Base-by-base conservation (phyloP, 371 early-diverging fungal genomes). In the Saksenaea vasiformis region DNA sequence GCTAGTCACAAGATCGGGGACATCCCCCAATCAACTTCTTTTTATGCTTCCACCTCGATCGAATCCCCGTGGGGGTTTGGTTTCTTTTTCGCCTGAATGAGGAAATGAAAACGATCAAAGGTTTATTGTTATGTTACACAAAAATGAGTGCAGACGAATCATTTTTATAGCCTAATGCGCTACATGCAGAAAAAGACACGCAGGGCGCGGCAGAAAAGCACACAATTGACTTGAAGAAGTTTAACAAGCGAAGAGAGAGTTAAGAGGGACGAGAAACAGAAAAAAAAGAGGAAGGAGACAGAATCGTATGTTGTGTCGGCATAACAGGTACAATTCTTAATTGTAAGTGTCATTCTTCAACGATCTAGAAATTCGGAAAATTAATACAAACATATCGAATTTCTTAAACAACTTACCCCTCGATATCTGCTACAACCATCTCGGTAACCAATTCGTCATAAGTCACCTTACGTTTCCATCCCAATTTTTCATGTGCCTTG, bases 361-460 rank as follows among this genome's bases (percentile, higher is more conserved):
- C 10, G 59, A 59, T 9, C 51, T 47, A 22, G 24, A 26, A 47
- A 47, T n/a, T 47, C n/a, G 11, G 9, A 22, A 47, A 47, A 22
- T 19, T 31, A 19, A 5, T 22, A 24, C n/a, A 10, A 47, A 2
- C 17, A 24, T 22, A 4, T 22, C 19, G 22, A 22, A 47, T 11
- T 47, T 22, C 10, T 47, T 22, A 5, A 17, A 3, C n/a, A 22
- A 24, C 51, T 47, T 47, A 47, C 51, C 51, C 51, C 9, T 71
- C 60, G 27, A 83, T 60, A 68, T 87, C 85, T n/a, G 73, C 62
- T 56, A 77, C 65, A 17, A 85, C 76, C 87, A 85, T 85, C 66
- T 85, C 86, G 55, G 70, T 70, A 28, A 84, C 80, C 54, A 86
- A 61, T 54, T 78, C 71, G 61, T 91, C 88, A 74, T 85, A 88